Evolutionary conservation across 148 eudicot genomes (phyloP).

Genomic region (Polygonum aviculare): DNA sequence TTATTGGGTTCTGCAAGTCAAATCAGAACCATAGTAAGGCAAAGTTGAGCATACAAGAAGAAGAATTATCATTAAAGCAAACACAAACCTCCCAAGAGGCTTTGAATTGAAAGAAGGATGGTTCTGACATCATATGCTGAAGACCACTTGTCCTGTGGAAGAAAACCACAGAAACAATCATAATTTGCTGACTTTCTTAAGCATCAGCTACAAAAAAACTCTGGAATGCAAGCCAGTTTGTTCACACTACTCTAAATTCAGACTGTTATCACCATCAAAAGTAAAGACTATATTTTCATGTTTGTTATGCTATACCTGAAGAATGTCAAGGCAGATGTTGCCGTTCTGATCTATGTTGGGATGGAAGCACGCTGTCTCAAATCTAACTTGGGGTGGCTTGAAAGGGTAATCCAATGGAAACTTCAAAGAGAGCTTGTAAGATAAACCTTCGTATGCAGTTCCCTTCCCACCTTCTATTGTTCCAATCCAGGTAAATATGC

Average conservation of each 20-base stretch:
- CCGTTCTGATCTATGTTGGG: conserved; percentile 58
- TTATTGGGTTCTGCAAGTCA: conserved; percentile 17
- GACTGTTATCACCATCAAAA: not conserved
- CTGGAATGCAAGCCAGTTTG: not conserved
- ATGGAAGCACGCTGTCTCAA: conserved; percentile 62
- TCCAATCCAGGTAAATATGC: conserved; percentile 49
- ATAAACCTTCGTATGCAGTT: conserved; percentile 44
- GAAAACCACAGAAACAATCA: not conserved
- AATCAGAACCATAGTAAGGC: not conserved
- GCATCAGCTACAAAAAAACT: not conserved
- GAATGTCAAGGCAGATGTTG: conserved; percentile 55
- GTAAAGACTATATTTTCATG: not conserved
- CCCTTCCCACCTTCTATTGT: conserved; percentile 56
- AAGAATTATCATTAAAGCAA: not conserved
- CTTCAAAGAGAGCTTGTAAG: conserved; percentile 48
- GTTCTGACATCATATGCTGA: conserved; percentile 66
- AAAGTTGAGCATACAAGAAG: not conserved
- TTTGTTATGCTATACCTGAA: conserved; percentile 33
- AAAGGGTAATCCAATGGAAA: conserved; percentile 50
- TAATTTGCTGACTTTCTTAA: not conserved
- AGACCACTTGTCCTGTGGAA: conserved; percentile 59
- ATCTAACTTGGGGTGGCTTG: conserved; percentile 61
- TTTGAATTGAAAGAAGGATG: conserved; percentile 56
- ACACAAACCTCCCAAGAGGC: conserved; percentile 52
- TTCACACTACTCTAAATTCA: not conserved